Percentiles rank a stretch among this genome's conserved stretches.
Evolutionary conservation across 768 basidiomycete species (phyloP).

Genomic region (Kockovaella imperatae): DNA sequence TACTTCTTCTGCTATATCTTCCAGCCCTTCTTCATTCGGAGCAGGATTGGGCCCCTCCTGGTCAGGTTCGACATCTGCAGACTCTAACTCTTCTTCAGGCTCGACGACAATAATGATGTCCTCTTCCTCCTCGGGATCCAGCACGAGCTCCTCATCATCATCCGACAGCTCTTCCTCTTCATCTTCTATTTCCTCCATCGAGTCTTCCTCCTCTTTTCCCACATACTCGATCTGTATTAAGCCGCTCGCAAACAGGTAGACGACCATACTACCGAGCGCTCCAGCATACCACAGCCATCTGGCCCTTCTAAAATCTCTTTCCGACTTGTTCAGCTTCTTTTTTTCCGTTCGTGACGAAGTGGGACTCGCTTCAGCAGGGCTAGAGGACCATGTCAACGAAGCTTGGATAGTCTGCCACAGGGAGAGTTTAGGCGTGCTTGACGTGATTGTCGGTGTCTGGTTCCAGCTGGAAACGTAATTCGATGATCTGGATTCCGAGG

Average conservation of each 20-base stretch:
- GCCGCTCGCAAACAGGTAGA: conserved; percentile 33
- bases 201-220: conserved; percentile 1
- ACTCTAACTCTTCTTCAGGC: conserved; percentile 4
- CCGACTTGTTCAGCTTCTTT: conserved; percentile 13
- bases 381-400: background rate
- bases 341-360: background rate
- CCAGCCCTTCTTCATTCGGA: no score
- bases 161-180: conserved; percentile 12
- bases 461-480: background rate
- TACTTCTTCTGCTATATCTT: no score
- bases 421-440: background rate
- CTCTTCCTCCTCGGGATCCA: conserved; percentile 7
- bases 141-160: conserved; percentile 6
- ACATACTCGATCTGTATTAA: conserved; percentile 25
- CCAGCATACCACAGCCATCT: conserved; percentile 37
- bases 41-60: no score
- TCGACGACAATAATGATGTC: background rate
- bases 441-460: background rate
- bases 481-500: no score
- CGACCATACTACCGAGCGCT: conserved; percentile 26
- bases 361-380: no score
- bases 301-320: conserved; percentile 26
- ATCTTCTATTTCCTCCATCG: conserved; percentile 7
- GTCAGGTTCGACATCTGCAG: background rate
- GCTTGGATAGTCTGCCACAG: background rate